phyloP scores from a whole-genome alignment of 164 flowering plant species.

The Vitis amurensis region DNA sequence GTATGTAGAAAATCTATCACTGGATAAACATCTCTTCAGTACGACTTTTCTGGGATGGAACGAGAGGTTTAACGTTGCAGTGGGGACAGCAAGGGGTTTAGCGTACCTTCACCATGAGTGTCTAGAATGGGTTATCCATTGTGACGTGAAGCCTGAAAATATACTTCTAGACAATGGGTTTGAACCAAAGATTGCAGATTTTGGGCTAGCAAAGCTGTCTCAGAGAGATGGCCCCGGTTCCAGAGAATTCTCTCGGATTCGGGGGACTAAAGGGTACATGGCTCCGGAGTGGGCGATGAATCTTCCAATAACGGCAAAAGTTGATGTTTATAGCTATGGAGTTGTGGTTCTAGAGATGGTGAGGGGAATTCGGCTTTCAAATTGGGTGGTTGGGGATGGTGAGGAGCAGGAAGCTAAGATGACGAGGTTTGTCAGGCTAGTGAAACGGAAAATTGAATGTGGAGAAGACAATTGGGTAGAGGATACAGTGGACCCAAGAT shows the following conservation, averaged over 20 bases:
- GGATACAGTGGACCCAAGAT: constrained; percentile 29
- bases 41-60: constrained; percentile 21
- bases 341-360: constrained; percentile 33
- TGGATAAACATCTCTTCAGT: constrained; percentile 27
- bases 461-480: constrained; percentile 24
- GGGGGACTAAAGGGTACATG: constrained; percentile 39
- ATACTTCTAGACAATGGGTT: too few relatives aligned
- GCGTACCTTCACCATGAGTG: constrained; percentile 40
- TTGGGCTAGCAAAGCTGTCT: constrained; percentile 30
- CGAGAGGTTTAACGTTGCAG: constrained; percentile 25
- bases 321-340: constrained; percentile 39
- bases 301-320: constrained; percentile 32
- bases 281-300: constrained; percentile 39
- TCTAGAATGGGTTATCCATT: constrained; percentile 39
- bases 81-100: constrained; percentile 36
- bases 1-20: constrained; percentile 22
- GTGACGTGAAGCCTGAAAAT: background rate
- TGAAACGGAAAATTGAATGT: constrained; percentile 19
- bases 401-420: constrained; percentile 23
- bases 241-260: constrained; percentile 16
- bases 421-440: constrained; percentile 14
- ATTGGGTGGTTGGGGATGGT: constrained; percentile 14
- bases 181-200: constrained; percentile 21
- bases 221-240: constrained; percentile 17
- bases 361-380: constrained; percentile 23